Base-by-base conservation (phyloP, 2,329 filamentous ascomycete species). In the Scolecobasidium constrictum region DNA sequence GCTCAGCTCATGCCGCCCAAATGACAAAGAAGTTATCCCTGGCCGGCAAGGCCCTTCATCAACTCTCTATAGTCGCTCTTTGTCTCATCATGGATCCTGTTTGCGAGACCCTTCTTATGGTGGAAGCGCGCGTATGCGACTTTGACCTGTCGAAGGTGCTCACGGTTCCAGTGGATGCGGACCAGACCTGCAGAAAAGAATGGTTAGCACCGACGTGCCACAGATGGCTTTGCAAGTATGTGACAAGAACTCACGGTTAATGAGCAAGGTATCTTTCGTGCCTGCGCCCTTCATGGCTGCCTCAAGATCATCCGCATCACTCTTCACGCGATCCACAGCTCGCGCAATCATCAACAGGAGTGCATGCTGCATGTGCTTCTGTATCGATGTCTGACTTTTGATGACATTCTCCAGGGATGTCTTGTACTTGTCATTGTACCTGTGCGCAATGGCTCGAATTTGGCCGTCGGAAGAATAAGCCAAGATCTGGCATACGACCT, bases 331-430 rank as follows among this genome's bases (percentile, higher is more conserved):
- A 62, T 95, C 86, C 4, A 75, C 67, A 3, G 84, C 90, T 11
- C 81, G 71, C 9, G 74, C 73, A n/a, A 95, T 67, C 60, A 94
- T 86, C 57, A 78, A 79, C 19, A 92, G 64, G 1, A 96, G 72
- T 0, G 86, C 86, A 13, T 85, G 76, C 58, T 88, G 72, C 87
- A 96, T 95, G 58, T 96, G 90, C 1, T 90, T 90, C n/a, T n/a
- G n/a, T n/a, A n/a, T n/a, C 0, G 81, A 84, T 63, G 95, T 95
- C 54, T 92, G 79, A 65, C 76, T 83, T 48, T 78, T 77, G 52
- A 96, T 78, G 39, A 86, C 79, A 23, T 77, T 73, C 49, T 86
- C 79, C 2, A 96, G 69, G 11, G 75, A 67, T 31, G 73, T 73
- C 16, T 78, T 75, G 58, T 87, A 93, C 48, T 79, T 80, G 42